Conservation (phyloP, 495 filamentous ascomycete species). For the Neurospora sp. region DNA sequence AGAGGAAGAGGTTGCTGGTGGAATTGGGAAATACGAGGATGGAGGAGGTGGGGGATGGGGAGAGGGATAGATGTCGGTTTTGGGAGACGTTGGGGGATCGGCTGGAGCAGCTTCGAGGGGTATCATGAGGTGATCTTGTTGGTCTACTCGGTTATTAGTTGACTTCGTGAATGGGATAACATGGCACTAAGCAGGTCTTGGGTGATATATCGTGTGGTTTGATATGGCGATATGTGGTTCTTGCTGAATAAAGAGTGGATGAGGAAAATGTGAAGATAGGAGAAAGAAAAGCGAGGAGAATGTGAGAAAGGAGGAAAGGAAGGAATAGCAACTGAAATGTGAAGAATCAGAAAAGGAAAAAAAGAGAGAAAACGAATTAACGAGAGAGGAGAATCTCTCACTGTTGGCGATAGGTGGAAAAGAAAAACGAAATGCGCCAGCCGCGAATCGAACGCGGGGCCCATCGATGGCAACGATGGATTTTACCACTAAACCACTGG, state of each 20-base stretch:
- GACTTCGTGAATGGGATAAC: background rate
- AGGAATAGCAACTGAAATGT: background rate
- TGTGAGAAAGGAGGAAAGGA: background rate
- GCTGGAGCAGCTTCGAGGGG: background rate
- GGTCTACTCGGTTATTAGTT: background rate
- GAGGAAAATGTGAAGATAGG: background rate
- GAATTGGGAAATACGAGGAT: conserved; percentile 18
- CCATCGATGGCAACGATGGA: background rate
- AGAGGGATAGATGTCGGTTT: conserved; percentile 13
- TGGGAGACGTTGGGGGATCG: conserved; percentile 28
- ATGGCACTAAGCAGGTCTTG: background rate
- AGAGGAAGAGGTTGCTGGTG: conserved; percentile 7
- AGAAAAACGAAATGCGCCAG: background rate
- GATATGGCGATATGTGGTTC: background rate
- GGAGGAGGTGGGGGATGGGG: conserved; percentile 11
- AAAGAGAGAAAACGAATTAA: background rate
- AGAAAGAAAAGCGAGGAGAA: background rate
- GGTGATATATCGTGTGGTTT: background rate
- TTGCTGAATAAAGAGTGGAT: background rate
- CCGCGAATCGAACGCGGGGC: background rate
- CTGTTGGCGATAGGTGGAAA: background rate
- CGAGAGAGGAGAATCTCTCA: background rate
- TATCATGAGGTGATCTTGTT: conserved; percentile 14
- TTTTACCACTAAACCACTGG: background rate
- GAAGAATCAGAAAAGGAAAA: background rate